Base-by-base conservation (phyloP, 345 rosid species). In the Anastatica hierochuntica region DNA sequence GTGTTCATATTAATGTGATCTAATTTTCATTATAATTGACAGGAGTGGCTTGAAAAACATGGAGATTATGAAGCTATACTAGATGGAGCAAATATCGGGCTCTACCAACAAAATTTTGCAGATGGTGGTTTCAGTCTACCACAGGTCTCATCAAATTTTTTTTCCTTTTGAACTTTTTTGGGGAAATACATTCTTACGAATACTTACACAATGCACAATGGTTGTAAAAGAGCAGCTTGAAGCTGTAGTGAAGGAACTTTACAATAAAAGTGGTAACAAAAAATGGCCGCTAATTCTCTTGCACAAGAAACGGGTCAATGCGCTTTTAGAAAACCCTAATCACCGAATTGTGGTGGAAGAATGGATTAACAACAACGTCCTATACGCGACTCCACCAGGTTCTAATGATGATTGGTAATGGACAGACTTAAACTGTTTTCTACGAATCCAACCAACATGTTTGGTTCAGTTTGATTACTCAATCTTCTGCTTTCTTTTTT, bases 21-120 rank as follows among this genome's bases (percentile, higher is more conserved):
- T n/a, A n/a, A n/a, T n/a, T n/a, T n/a, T n/a, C n/a, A n/a, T n/a
- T n/a, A n/a, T n/a, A n/a, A 24, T 29, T 29, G 9, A 2, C 33
- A 90, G 95, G 81, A 73, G 39, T 84, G 92, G 98, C 78, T 90
- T 62, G 77, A 72, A 9, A 70, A 72, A 43, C 75, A 79, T 75
- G 74, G 68, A 47, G 67, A 58, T 44, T 84, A 76, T 57, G 82
- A 84, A 60, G 87, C 95, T 74, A 73, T 90, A 55, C 69, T 82
- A 8, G 96, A 90, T 77, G 96, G 88, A 63, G 98, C 96, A 65
- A 90, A 90, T 75, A 60, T 90, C 65, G 94, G 94, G 6, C 87
- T 90, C 50, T 82, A 77, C 69, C 90, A 84, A 60, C 98, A 90
- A 62, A 86, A 90, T 68, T 90, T 84, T 69, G 77, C 78, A 10